phyloP scores from a whole-genome alignment of 176 grass and related monocot genomes.

The Themeda triandra region DNA sequence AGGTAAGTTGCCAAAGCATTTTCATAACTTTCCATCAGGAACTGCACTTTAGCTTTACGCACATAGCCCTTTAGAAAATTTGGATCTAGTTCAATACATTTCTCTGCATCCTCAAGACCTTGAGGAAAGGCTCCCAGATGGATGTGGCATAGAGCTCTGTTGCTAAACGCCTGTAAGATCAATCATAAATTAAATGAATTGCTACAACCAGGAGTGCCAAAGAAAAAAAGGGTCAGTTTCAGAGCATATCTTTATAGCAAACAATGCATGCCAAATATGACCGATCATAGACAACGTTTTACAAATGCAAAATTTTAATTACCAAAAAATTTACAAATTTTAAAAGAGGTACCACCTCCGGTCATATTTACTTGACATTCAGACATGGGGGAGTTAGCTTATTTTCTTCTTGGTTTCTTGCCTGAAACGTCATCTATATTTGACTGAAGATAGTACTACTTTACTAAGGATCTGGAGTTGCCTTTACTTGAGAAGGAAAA shows the following conservation, averaged over 20 bases:
- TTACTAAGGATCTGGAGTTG: background rate
- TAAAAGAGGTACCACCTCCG: background rate
- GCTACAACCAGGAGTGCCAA: background rate
- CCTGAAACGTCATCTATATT: background rate
- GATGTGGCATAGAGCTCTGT: slow-evolving; percentile 54
- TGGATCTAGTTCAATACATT: slow-evolving; percentile 56
- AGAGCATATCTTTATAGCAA: background rate
- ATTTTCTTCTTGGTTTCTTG: background rate
- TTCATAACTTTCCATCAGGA: slow-evolving; percentile 46
- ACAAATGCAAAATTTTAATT: background rate
- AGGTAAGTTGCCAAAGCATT: slow-evolving; percentile 48
- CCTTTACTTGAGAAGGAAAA: background rate
- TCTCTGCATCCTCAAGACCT: slow-evolving; percentile 60
- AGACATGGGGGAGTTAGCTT: background rate
- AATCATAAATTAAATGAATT: background rate
- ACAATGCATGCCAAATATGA: background rate
- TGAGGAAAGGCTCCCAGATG: slow-evolving; percentile 41
- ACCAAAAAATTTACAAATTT: background rate
- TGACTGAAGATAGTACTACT: background rate
- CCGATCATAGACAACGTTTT: background rate
- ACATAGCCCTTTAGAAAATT: slow-evolving; percentile 55
- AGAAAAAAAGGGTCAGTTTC: background rate
- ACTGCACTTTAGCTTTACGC: slow-evolving; percentile 49
- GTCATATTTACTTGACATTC: background rate
- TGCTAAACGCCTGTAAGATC: slow-evolving; percentile 44